These are phyloP conservation scores for Inonotus obliquus DNA, from an alignment of 1,284 basidiomycete species.

Conservation along the genomic window DNA sequence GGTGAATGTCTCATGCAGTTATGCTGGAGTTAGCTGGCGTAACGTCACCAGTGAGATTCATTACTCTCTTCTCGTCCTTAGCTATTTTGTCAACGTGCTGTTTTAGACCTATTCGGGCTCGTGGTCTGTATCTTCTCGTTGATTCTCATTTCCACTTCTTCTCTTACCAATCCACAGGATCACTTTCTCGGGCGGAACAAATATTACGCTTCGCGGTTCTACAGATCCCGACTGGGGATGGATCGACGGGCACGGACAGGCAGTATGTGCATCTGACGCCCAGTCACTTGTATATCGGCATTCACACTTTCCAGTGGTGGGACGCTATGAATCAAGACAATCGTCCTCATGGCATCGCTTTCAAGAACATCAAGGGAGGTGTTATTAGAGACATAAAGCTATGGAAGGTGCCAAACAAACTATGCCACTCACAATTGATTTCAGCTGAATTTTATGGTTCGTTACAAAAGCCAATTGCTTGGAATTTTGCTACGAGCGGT, in stretches of 20 bases:
- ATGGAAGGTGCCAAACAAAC: conserved; percentile 40
- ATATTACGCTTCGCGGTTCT: conserved; percentile 53
- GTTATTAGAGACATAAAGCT: conserved; percentile 55
- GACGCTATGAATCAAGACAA: conserved; percentile 48
- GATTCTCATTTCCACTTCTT: not conserved
- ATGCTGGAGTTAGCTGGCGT: conserved; percentile 34
- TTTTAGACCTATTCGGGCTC: conserved; percentile 41
- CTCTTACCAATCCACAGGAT: conserved; percentile 34
- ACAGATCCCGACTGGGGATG: conserved; percentile 54
- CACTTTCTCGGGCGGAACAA: conserved; percentile 47
- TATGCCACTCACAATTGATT: not conserved
- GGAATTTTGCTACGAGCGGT: conserved; percentile 52
- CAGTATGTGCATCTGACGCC: conserved; percentile 29
- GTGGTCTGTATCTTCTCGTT: conserved; percentile 33
- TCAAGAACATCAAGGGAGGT: conserved; percentile 48
- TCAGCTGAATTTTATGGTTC: not conserved
- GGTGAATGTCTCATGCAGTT: not conserved
- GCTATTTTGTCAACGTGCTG: not conserved
- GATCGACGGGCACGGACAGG: conserved; percentile 57
- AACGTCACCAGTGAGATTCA: conserved; percentile 35
- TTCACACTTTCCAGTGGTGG: conserved; percentile 46
- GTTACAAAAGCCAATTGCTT: conserved; percentile 44
- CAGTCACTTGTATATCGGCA: not conserved
- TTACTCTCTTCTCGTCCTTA: not conserved
- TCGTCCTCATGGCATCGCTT: conserved; percentile 50